Base-by-base conservation (phyloP, 345 rosid genomes). In the Brassica nigra region DNA sequence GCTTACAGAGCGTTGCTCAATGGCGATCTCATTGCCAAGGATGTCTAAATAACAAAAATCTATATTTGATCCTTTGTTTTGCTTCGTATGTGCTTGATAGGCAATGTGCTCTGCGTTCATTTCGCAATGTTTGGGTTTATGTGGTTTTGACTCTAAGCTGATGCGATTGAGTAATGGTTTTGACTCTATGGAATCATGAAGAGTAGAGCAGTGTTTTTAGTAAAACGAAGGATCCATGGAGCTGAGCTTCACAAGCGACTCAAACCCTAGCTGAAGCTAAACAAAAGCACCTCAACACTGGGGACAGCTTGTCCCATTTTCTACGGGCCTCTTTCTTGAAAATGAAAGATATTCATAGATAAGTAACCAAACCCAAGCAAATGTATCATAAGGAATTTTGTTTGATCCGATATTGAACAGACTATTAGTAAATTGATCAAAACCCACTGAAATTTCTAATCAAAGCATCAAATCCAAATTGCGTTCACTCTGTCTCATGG, bases 1-100 rank as follows among this genome's bases (percentile, higher is more conserved):
- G 97, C 99, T n/a, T 95, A 92, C 86, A 86, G 99, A 89, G 99
- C 87, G 89, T 34, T 95, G 2, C 1, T 95, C 59, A 95, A 86
- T 42, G 97, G 97, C 8, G 94, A 90, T 1, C 97, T 95, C 76
- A 79, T 95, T 61, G 95, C 80, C 80, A 91, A 95, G 90, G 99
- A 95, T 68, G 91, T 95, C 20, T 95, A 78, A 86, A 27, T 5
- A 15, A 6, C 20, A 55, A 16, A 42, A 18, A 27, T 27, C 33
- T 10, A 23, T 59, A 59, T 59, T 58, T 11, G 16, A 28, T 7
- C 23, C 31, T 61, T 76, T 82, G 76, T 66, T 62, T 49, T 49
- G 16, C 47, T 77, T 11, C 69, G 69, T 79, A 73, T 16, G 16
- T 14, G 54, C 54, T 47, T 47, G 44, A 2, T 37, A 8, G 44